These are phyloP conservation scores for Trypanosoma melophagium DNA, from an alignment of 208 protist genomes.

Conservation along the genomic window DNA sequence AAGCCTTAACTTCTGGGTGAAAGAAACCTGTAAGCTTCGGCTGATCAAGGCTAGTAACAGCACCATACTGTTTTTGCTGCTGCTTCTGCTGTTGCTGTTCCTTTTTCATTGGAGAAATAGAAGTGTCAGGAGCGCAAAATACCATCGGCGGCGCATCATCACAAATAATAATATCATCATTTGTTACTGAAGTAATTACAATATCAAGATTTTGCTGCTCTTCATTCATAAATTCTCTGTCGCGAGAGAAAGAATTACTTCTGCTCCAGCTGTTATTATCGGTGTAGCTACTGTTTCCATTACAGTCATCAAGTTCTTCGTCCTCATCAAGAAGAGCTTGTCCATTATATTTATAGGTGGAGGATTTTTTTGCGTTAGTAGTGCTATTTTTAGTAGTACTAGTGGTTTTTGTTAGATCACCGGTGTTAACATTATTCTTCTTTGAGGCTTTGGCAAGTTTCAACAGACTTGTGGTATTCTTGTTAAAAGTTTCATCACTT, in stretches of 20 bases:
- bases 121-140: slow-evolving; percentile 39
- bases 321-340: slow-evolving; percentile 31
- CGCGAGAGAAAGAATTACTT: background rate
- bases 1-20: slow-evolving; percentile 50
- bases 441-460: slow-evolving; percentile 74
- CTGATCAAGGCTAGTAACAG: slow-evolving; percentile 23
- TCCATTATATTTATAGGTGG: background rate
- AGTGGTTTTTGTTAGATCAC: background rate
- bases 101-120: slow-evolving; percentile 13
- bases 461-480: slow-evolving; percentile 50
- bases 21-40: slow-evolving; percentile 60
- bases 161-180: slow-evolving; percentile 83
- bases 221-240: slow-evolving; percentile 29
- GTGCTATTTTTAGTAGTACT: background rate
- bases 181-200: slow-evolving; percentile 33
- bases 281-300: background rate
- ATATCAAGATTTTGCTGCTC: slow-evolving; percentile 41
- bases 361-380: background rate
- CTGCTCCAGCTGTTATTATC: background rate
- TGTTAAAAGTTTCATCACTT: slow-evolving; percentile 28
- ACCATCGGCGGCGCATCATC: slow-evolving; percentile 71
- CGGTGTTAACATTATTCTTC: background rate
- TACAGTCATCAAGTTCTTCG: background rate
- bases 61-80: background rate
- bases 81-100: slow-evolving; percentile 5